Evolutionary conservation across 306 rosid genomes (phyloP).

Genomic region (Prosopis cineraria): DNA sequence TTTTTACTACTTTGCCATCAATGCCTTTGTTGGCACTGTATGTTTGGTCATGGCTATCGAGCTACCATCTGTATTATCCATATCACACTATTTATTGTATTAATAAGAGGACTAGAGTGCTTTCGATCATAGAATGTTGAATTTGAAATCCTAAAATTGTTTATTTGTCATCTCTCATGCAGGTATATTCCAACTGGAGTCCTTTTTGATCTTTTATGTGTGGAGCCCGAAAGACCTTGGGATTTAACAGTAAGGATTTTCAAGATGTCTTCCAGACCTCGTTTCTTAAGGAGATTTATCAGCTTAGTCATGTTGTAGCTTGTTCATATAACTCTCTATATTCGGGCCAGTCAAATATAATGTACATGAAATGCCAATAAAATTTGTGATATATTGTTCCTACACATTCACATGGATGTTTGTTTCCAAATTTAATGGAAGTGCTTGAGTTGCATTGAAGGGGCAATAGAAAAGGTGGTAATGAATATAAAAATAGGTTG

Average conservation of each 20-base stretch:
- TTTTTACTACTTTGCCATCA: not conserved
- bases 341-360: not conserved
- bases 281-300: conserved; percentile 7
- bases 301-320: conserved; percentile 5
- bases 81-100: not conserved
- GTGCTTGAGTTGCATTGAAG: conserved; percentile 12
- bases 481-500: not conserved
- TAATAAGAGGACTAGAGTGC: not conserved
- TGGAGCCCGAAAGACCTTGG: conserved; percentile 96
- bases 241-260: conserved; percentile 62
- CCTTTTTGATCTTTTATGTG: conserved; percentile 92
- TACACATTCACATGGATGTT: not conserved
- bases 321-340: not conserved
- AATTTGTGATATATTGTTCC: not conserved
- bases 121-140: not conserved
- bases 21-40: not conserved
- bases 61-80: conserved; percentile 10
- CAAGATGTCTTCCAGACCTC: not conserved
- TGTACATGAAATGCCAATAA: not conserved
- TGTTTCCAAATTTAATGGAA: conserved; percentile 3
- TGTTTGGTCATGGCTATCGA: conserved; percentile 2
- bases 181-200: conserved; percentile 97
- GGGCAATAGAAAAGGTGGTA: not conserved
- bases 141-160: not conserved
- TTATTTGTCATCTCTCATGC: conserved; percentile 23